A percentile compares a stretch with the other conserved stretches of the same genome.
These are phyloP conservation scores for Lentinula lateritia DNA, from an alignment of 768 basidiomycete genomes.

Conservation along the genomic window DNA sequence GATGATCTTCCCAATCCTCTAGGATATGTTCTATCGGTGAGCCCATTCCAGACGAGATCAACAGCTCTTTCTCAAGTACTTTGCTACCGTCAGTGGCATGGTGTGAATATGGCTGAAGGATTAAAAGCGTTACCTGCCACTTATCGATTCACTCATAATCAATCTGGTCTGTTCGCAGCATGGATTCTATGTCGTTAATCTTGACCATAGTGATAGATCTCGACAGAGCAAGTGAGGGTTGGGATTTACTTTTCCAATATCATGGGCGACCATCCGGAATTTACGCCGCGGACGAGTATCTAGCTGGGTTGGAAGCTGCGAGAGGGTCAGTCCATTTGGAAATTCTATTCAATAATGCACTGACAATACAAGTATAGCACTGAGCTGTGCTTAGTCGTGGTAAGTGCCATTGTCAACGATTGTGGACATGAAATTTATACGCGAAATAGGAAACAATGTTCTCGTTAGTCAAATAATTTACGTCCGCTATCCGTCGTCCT, in stretches of 20 bases:
- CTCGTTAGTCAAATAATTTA: slow-evolving; percentile 30
- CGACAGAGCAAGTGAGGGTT: slow-evolving; percentile 42
- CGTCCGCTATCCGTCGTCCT: not conserved
- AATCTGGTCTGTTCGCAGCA: slow-evolving; percentile 33
- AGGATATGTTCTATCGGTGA: slow-evolving; percentile 9
- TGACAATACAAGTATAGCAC: slow-evolving; percentile 26
- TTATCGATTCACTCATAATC: slow-evolving; percentile 51
- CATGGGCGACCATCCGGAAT: slow-evolving; percentile 54
- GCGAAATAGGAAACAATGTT: slow-evolving; percentile 50
- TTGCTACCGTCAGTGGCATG: slow-evolving; percentile 38
- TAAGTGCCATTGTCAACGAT: slow-evolving; percentile 17
- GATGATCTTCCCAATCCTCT: slow-evolving; percentile 5
- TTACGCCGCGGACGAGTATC: slow-evolving; percentile 51
- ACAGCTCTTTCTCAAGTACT: not conserved
- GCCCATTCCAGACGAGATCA: not conserved
- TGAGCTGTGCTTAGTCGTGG: slow-evolving; percentile 50
- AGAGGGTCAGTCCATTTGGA: slow-evolving; percentile 31
- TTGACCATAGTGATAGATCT: slow-evolving; percentile 28
- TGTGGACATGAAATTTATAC: not conserved
- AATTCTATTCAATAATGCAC: not conserved
- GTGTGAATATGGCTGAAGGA: slow-evolving; percentile 54
- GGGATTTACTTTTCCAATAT: slow-evolving; percentile 54
- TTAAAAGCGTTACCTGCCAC: slow-evolving; percentile 50
- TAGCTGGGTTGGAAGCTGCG: slow-evolving; percentile 49
- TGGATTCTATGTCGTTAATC: not conserved